Evolutionary conservation across 805 yeast species (phyloP), one percentile per base, ranked within the genome.

Genomic region (Kodamaea kaohsiungensis): DNA sequence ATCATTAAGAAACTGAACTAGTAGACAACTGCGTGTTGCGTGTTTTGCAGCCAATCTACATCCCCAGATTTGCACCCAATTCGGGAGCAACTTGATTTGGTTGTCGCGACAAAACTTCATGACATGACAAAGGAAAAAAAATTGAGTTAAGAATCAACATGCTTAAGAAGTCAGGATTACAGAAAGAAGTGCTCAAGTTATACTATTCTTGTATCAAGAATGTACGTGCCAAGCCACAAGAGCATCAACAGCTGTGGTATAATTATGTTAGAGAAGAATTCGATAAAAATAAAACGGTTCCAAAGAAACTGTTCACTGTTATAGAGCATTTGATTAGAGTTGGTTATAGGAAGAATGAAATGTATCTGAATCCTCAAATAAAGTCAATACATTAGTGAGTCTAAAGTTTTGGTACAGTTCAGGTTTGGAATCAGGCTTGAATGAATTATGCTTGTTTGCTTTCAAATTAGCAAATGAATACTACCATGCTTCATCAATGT

Each of bases 241-340:
- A 75, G n/a, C 79, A 73, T 50, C 80, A 76, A 43, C 61, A 52
- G 2, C 76, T 74, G 54, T 76, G 80, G 80, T 64, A 65, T 18
- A 35, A 16, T 1, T 88, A 76, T 63, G 69, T 83, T 2, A 79
- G 86, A 50, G 60, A 60, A n/a, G 93, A 90, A 65, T 93, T 92
- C 67, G 72, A 64, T 13, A 83, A 84, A 60, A 76, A 85, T 65
- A 72, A 76, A 49, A 61, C 67, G 30, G 70, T 92, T 9, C 83
- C 88, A 38, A 86, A 88, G 67, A 87, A 89, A 61, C 96, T 90
- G 59, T 92, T 92, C 67, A 78, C 87, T 45, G 88, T 96, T 0
- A 84, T 92, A 45, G 98, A 92, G 66, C 91, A 92, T 69, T 75
- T 93, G 39, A 69, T 92, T 42, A 76, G 98, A 55, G 78, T 81